Evolutionary conservation across 2,329 filamentous ascomycete genomes (phyloP), one percentile per base, ranked within the genome.

Genomic region (Pseudogymnoascus sp.): DNA sequence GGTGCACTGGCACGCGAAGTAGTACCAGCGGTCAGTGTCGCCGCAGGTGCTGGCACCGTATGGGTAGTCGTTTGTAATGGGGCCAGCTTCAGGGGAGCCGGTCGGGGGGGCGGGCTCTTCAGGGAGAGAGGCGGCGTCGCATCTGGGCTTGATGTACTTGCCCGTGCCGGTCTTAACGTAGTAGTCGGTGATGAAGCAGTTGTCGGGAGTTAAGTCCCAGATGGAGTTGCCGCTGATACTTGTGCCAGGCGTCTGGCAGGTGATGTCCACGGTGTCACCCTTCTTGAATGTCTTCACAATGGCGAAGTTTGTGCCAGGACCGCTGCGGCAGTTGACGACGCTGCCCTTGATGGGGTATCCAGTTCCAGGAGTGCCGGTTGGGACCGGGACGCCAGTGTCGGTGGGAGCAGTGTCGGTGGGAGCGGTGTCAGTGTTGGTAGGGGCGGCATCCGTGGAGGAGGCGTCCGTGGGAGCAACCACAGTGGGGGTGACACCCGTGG

Each of bases 161-260:
- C 8, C 33, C 8, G 45, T 12, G 13, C 69, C 69, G 27, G 69
- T 70, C 60, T 68, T 68, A 15, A 70, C 67, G 39, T 70, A 70
- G 67, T 67, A 70, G 61, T 70, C 69, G 27, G 66, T 61, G 15
- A 70, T 67, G 25, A 67, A 70, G 65, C 69, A 70, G 60, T 64
- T 64, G 62, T 70, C 68, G 10, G 65, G 52, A 3, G 68, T 70
- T 59, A 69, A 65, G 61, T 69, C 68, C 69, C 69, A 70, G 60
- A 70, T 63, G 3, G 27, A 58, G 59, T 66, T 65, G 5, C 65
- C 67, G 9, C 61, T 62, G 58, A 70, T 27, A 2, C 31, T 63
- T 27, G 60, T 59, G 15, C 62, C 62, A 3, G 60, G 21, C 12
- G 62, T 63, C 18, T 63, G 62, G 61, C 62, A 63, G 21, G 40